These are phyloP conservation scores for Paraleonurus japonicus DNA, from an alignment of 257 asterid genomes.

Conservation along the genomic window DNA sequence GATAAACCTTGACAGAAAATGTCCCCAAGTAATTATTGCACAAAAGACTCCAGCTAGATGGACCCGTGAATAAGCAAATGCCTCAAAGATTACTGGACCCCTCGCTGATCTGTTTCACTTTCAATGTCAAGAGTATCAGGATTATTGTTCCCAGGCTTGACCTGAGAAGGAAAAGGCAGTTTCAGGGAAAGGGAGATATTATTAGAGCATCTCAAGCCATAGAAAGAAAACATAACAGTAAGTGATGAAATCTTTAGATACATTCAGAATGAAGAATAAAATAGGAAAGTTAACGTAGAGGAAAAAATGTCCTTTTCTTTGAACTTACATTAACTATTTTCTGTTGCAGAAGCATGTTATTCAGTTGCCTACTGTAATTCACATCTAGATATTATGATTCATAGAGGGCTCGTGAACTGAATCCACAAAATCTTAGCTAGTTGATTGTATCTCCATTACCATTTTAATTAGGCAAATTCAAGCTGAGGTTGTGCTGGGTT, in stretches of 20 bases:
- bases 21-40: not conserved
- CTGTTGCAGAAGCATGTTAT: not conserved
- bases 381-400: not conserved
- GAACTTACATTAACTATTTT: not conserved
- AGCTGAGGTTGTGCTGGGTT: not conserved
- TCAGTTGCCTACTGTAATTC: not conserved
- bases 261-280: not conserved
- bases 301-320: not conserved
- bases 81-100: constrained; percentile 37
- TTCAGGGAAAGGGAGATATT: not conserved
- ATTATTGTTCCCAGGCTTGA: constrained; percentile 72
- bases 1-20: not conserved
- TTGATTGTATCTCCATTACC: not conserved
- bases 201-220: not conserved
- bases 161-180: constrained; percentile 34
- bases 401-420: not conserved
- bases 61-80: not conserved
- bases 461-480: not conserved
- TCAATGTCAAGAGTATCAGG: constrained; percentile 66
- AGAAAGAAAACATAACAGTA: not conserved
- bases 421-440: not conserved
- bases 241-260: not conserved
- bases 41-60: constrained; percentile 11
- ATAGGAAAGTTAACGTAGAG: not conserved
- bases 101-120: constrained; percentile 60